Percentiles rank a stretch among this genome's conserved stretches.
Conservation (phyloP, 1,284 basidiomycete genomes). For the Rhodotorula sp. region DNA sequence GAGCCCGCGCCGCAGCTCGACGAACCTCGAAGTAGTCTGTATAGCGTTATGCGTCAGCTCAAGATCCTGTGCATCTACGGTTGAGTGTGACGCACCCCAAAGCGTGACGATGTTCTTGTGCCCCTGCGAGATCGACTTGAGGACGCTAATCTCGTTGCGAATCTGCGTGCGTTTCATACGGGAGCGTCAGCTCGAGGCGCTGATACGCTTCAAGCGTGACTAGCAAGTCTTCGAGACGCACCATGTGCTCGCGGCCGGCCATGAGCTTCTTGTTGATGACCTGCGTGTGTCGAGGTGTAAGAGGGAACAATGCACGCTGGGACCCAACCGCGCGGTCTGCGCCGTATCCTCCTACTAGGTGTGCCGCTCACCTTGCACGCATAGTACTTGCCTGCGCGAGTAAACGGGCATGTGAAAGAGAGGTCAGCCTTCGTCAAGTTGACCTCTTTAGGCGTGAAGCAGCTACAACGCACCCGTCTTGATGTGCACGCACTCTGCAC, state of each 20-base stretch:
- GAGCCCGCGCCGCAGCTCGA: slow-evolving; percentile 9
- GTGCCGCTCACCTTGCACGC: slow-evolving; percentile 72
- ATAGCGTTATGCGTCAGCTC: neutral
- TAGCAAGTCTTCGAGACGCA: slow-evolving; percentile 37
- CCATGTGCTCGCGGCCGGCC: slow-evolving; percentile 62
- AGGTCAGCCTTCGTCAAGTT: neutral
- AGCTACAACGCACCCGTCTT: slow-evolving; percentile 60
- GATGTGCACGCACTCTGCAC: slow-evolving; percentile 91
- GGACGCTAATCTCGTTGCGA: slow-evolving; percentile 92
- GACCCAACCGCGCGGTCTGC: too few relatives aligned
- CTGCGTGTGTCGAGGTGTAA: slow-evolving; percentile 33
- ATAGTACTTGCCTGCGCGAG: slow-evolving; percentile 61
- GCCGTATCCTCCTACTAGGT: too few relatives aligned
- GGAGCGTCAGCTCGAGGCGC: too few relatives aligned
- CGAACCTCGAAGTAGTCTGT: slow-evolving; percentile 91
- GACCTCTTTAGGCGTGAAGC: too few relatives aligned
- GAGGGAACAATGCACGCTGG: too few relatives aligned
- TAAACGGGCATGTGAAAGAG: too few relatives aligned
- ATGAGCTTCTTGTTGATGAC: slow-evolving; percentile 89
- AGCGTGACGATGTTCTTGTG: slow-evolving; percentile 65
- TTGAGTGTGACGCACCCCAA: slow-evolving; percentile 33
- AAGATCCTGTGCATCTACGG: too few relatives aligned
- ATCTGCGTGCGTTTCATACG: slow-evolving; percentile 60
- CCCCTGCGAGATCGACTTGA: slow-evolving; percentile 91
- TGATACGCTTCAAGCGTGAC: neutral